Conservation (phyloP, 306 rosid species). For the Cicer cuneatum region DNA sequence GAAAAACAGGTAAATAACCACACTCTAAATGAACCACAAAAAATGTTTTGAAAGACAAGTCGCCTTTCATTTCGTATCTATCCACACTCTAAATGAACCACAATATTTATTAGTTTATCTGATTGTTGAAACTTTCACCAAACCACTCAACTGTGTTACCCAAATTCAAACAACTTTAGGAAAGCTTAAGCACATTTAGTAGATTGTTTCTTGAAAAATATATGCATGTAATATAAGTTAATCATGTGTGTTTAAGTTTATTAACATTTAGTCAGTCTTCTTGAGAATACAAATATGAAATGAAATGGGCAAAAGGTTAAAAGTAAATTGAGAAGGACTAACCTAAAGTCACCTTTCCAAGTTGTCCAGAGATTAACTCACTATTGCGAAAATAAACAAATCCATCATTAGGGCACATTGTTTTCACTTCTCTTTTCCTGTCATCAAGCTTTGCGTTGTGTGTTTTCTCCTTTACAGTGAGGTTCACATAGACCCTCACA, state of each 20-base stretch:
- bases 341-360: constrained; percentile 98
- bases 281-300: background rate
- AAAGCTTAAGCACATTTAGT: constrained; percentile 21
- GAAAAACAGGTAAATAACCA: no score
- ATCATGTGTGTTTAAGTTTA: constrained; percentile 3
- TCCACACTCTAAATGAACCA: no score
- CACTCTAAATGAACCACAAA: no score
- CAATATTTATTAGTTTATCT: constrained; percentile 19
- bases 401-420: constrained; percentile 91
- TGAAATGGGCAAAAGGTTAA: constrained; percentile 22
- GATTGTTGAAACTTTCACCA: constrained; percentile 5
- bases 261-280: constrained; percentile 27
- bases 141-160: background rate
- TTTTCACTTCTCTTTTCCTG: constrained; percentile 61
- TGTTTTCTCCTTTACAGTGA: constrained; percentile 80
- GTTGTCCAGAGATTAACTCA: constrained; percentile 93
- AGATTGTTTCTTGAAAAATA: constrained; percentile 4
- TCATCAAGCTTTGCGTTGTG: constrained; percentile 60
- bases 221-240: constrained; percentile 16
- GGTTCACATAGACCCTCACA: constrained; percentile 79
- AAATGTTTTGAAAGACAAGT: background rate
- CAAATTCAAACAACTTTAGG: constrained; percentile 15
- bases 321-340: constrained; percentile 44
- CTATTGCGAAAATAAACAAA: constrained; percentile 90
- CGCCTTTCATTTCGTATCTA: background rate